Base-by-base conservation (phyloP, 768 basidiomycete species). In the Zangia roseola region DNA sequence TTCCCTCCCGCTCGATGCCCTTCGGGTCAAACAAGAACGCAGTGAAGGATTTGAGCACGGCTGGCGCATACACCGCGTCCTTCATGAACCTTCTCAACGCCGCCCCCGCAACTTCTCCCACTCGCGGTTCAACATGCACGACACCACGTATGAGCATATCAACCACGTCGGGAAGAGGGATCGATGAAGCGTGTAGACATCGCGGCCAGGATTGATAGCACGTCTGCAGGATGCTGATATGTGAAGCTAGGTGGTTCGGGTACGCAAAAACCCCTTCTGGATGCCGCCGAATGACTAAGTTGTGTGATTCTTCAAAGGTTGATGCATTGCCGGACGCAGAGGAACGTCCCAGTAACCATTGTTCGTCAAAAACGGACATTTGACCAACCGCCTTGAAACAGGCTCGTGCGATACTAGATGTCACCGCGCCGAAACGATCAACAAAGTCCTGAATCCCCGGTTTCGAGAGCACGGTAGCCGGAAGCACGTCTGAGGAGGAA, bases 171-270 rank as follows among this genome's bases (percentile, higher is more conserved):
- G 74, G 62, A 40, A 86, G 64, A 36, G 80, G 58, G 26, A 81
- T 66, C 5, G 71, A 71, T 5, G 77, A 72, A 3, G 76, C 68
- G 59, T 84, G 81, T 36, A 93, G 73, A 58, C 83, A 88, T 3
- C 94, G 81, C 0, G 94, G 94, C 83, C 92, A 88, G 6, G 88
- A 80, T 51, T 87, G 84, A 65, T 93, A 88, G 60, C 86, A 83
- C 0, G 84, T 80, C 56, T 86, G 81, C 5, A 94, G 74, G 28
- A 94, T 73, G 43, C 73, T 78, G 57, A 97, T 81, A 48, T 85
- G 82, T 0, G 88, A 75, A 16, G 71, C 67, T 10, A 80, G 73
- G 44, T 75, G 71, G 19, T 71, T 72, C 13, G 88, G 81, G 64
- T 93, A 95, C 6, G 84, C 84, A 21, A 88, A 72, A 17, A 71